Evolutionary conservation across 2,329 filamentous ascomycete genomes (phyloP).

Genomic region (Penicillium sclerotigenum): DNA sequence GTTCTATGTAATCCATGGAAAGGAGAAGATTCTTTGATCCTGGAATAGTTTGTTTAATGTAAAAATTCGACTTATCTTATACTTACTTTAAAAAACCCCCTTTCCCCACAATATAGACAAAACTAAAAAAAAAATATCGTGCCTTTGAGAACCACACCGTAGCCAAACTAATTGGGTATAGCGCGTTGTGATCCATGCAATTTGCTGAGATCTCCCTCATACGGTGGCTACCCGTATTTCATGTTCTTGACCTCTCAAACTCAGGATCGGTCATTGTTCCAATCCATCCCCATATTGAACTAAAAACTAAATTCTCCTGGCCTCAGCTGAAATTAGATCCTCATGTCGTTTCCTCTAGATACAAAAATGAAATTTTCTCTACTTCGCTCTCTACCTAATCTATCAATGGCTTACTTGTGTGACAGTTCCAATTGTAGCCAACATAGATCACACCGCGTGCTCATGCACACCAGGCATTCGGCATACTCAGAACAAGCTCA

Average conservation of each 20-base stretch:
- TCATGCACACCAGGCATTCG: not conserved
- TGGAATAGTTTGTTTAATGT: too few relatives aligned
- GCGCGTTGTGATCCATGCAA: too few relatives aligned
- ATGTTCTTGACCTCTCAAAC: not conserved
- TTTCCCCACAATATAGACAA: too few relatives aligned
- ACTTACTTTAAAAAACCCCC: too few relatives aligned
- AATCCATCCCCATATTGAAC: not conserved
- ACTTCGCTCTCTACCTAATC: not conserved
- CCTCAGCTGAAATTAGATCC: not conserved
- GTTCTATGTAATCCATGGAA: too few relatives aligned
- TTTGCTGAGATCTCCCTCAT: too few relatives aligned
- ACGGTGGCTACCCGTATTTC: not conserved
- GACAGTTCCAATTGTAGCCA: not conserved
- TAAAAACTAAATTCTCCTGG: not conserved
- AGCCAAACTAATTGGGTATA: too few relatives aligned
- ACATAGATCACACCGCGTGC: not conserved
- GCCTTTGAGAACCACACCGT: too few relatives aligned
- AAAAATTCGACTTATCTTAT: too few relatives aligned
- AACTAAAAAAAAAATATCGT: too few relatives aligned
- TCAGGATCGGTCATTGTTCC: not conserved
- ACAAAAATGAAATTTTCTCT: too few relatives aligned
- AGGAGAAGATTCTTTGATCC: not conserved
- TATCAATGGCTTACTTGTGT: not conserved
- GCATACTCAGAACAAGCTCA: too few relatives aligned
- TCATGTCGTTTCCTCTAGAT: not conserved